Evolutionary conservation across 139 green algal genomes (phyloP), one percentile per base, ranked within the genome.

Genomic region (Tetraselmis chui): DNA sequence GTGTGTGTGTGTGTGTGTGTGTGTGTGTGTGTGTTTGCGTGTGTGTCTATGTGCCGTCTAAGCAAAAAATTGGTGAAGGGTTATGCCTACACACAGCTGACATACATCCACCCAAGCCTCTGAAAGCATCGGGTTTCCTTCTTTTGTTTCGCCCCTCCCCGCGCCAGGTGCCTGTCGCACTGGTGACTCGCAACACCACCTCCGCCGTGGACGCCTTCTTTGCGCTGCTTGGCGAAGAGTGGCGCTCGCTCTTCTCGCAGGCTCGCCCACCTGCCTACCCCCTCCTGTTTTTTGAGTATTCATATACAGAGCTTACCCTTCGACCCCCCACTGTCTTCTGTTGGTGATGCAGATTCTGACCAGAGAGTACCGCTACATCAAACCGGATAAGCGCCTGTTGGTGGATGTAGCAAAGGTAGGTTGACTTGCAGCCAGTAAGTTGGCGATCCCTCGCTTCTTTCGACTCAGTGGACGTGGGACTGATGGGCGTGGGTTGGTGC

Each of bases 131-230:
- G n/a, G n/a, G n/a, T n/a, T n/a, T n/a, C n/a, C n/a, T n/a, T n/a
- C n/a, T n/a, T n/a, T n/a, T n/a, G n/a, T n/a, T n/a, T n/a, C n/a
- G 22, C 29, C 30, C 58, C 24, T 75, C 1, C 59, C n/a, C 28
- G 23, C 18, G 45, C 11, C 80, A 91, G 86, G 86, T 91, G 22
- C 86, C 75, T 1, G 86, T 93, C 32, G 90, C 87, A 0, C 86
- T 95, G 31, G 91, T 95, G 11, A 95, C 92, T 0, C 86, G 92
- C 79, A 95, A 95, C 87, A 95, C 92, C 0, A 74, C 67, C 0
- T 59, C 84, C 28, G 89, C 81, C 30, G 88, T 95, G 23, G 76
- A 84, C 5, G 87, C 89, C 0, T 95, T 95, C 82, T 91, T 95
- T 59, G 5, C 67, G 32, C 79, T 90, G n/a, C 85, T 94, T n/a